Base-by-base conservation (phyloP, 2,329 filamentous ascomycete genomes). In the Talaromyces pinophilus region DNA sequence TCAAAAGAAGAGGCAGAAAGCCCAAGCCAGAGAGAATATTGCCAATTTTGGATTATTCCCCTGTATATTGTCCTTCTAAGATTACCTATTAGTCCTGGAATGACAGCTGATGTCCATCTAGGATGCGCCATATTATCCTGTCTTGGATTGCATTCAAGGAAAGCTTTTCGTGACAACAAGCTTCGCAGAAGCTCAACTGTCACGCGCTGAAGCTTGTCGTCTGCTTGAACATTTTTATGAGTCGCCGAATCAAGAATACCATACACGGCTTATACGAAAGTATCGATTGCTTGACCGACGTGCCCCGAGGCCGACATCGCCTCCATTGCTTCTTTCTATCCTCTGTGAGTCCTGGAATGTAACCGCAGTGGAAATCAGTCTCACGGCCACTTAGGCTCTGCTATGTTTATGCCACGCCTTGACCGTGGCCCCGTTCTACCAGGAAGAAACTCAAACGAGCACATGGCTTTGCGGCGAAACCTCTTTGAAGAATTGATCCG, bases 361-460 rank as follows among this genome's bases (percentile, higher is more conserved):
- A 13, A 40, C 5, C 28, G 28, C 30, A 57, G 11, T 38, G n/a
- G 52, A 25, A 54, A 28, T 33, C 10, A 1, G 28, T 54, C 52
- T 57, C 15, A 57, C 25, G 5, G 33, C 17, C n/a, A 13, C 17
- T 13, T 59, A 59, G 54, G 54, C 54, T 59, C 54, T 59, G 30
- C 54, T 19, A 59, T 59, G 54, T 59, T 59, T n/a, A 40, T 59
- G 54, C 54, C 54, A 59, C 54, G 54, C 5, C 30, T 59, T 59
- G 54, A 59, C 33, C 54, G 19, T 15, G 3, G 28, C 2, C n/a
- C 33, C n/a, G 11, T 59, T 59, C 54, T 59, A 6, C 54, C n/a
- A 33, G 54, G 19, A 33, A 59, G 54, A 25, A 59, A 40, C 54
- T 59, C 15, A 4, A 33, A 57, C 3, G 54, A 59, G 33, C 54